Evolutionary conservation across 768 basidiomycete species (phyloP).

Genomic region (Ephemerocybe angulata): DNA sequence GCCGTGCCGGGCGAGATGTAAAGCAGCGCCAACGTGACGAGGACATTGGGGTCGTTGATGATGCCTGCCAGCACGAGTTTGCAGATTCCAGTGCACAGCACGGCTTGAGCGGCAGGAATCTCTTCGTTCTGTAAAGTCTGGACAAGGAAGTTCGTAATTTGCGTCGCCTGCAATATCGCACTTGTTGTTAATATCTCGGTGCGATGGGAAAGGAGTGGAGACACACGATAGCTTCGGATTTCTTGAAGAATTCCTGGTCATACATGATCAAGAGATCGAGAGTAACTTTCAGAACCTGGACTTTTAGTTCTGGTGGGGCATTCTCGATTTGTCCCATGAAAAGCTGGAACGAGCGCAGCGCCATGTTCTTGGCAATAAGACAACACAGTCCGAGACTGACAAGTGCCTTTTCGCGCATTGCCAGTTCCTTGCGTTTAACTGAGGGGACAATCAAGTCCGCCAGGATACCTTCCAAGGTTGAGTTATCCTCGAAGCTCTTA

Average conservation of each 20-base stretch:
- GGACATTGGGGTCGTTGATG: constrained; percentile 71
- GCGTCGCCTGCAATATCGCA: constrained; percentile 29
- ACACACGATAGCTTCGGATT: constrained; percentile 42
- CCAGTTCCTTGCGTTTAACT: constrained; percentile 82
- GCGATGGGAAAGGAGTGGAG: background rate
- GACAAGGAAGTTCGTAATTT: constrained; percentile 45
- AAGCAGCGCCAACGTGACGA: constrained; percentile 42
- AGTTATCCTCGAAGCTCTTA: constrained; percentile 71
- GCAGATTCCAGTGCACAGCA: constrained; percentile 77
- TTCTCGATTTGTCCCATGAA: constrained; percentile 80
- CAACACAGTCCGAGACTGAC: constrained; percentile 80
- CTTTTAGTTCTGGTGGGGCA: constrained; percentile 71
- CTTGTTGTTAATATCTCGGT: background rate
- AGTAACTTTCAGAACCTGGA: constrained; percentile 77
- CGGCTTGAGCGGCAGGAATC: constrained; percentile 69
- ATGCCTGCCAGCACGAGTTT: constrained; percentile 89
- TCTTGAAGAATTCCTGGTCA: constrained; percentile 69
- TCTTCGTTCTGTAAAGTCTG: constrained; percentile 61
- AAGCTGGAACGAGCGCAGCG: constrained; percentile 68
- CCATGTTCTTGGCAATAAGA: constrained; percentile 78
- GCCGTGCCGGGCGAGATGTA: constrained; percentile 86
- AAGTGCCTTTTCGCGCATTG: constrained; percentile 76
- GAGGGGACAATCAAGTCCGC: constrained; percentile 87
- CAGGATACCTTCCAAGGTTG: constrained; percentile 78
- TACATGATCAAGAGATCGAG: constrained; percentile 92